Evolutionary conservation across 768 basidiomycete species (phyloP).

Genomic region (Agrocybe pediades): DNA sequence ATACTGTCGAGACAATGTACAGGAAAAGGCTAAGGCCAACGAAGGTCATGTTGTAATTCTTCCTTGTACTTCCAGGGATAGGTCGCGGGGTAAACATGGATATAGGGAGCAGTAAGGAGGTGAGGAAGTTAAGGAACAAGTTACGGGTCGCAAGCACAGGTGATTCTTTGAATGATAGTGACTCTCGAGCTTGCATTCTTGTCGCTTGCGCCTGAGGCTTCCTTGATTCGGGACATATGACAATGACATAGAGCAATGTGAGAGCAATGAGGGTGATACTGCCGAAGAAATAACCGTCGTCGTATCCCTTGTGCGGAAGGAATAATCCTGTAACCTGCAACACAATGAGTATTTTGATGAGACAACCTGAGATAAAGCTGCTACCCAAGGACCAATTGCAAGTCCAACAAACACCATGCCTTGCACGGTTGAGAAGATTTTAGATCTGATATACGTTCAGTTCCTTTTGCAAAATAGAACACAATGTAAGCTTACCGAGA

Average conservation of each 20-base stretch:
- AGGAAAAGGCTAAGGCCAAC: slow-evolving; percentile 65
- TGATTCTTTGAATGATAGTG: slow-evolving; percentile 29
- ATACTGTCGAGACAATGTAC: slow-evolving; percentile 65
- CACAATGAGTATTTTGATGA: background rate
- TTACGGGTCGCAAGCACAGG: slow-evolving; percentile 27
- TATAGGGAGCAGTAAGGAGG: slow-evolving; percentile 62
- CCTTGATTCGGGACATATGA: slow-evolving; percentile 59
- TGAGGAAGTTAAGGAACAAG: slow-evolving; percentile 30
- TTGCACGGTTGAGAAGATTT: slow-evolving; percentile 63
- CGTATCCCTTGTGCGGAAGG: slow-evolving; percentile 60
- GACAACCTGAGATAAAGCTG: slow-evolving; percentile 22
- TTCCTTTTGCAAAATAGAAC: background rate
- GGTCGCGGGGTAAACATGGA: slow-evolving; percentile 66
- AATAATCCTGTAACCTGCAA: slow-evolving; percentile 49
- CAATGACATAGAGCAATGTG: slow-evolving; percentile 40
- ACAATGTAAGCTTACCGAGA: slow-evolving; percentile 35
- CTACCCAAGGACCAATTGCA: slow-evolving; percentile 75
- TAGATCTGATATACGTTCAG: slow-evolving; percentile 32
- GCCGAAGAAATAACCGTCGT: slow-evolving; percentile 48
- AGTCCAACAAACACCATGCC: slow-evolving; percentile 81
- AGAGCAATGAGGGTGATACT: slow-evolving; percentile 39
- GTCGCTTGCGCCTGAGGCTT: slow-evolving; percentile 21
- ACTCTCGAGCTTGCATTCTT: slow-evolving; percentile 21
- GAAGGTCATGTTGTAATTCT: slow-evolving; percentile 76
- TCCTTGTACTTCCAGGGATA: slow-evolving; percentile 40